These are phyloP conservation scores for Acacia concinna DNA, from an alignment of 331 rosid genomes.

Conservation along the genomic window DNA sequence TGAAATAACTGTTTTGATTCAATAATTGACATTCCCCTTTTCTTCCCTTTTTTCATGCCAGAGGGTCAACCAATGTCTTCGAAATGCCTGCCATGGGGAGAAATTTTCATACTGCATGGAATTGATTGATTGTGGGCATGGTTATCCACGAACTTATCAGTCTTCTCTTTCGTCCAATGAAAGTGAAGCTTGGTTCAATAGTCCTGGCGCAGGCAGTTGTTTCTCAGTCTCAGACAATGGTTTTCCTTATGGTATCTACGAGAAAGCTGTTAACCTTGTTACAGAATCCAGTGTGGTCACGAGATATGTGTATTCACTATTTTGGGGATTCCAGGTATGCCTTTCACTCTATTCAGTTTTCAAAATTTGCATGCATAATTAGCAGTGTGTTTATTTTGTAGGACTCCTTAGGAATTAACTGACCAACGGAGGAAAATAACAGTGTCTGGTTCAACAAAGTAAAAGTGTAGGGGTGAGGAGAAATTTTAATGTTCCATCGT, in stretches of 20 bases:
- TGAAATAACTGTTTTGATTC: constrained; percentile 3
- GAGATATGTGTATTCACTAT: constrained; percentile 68
- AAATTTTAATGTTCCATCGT: no score
- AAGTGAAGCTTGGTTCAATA: neutral
- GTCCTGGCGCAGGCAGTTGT: constrained; percentile 41
- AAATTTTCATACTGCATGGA: neutral
- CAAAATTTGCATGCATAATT: neutral
- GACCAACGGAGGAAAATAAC: neutral
- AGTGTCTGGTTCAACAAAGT: neutral
- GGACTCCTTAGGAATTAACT: neutral
- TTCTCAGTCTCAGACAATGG: neutral
- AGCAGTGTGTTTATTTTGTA: neutral
- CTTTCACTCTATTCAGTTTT: neutral
- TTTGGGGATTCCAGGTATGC: constrained; percentile 94
- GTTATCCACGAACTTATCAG: neutral
- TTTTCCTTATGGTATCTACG: constrained; percentile 61
- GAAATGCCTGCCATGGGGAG: constrained; percentile 45
- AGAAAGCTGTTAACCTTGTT: constrained; percentile 58
- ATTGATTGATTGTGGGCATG: constrained; percentile 68
- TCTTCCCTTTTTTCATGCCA: constrained; percentile 31
- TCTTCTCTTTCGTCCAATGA: neutral
- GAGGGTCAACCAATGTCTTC: constrained; percentile 88
- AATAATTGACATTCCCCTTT: constrained; percentile 24
- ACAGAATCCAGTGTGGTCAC: constrained; percentile 36
- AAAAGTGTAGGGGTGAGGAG: no score